Percentiles rank a stretch among this genome's conserved stretches.
These are phyloP conservation scores for Elaeagnus macrophylla DNA, from an alignment of 306 rosid genomes.

Conservation along the genomic window DNA sequence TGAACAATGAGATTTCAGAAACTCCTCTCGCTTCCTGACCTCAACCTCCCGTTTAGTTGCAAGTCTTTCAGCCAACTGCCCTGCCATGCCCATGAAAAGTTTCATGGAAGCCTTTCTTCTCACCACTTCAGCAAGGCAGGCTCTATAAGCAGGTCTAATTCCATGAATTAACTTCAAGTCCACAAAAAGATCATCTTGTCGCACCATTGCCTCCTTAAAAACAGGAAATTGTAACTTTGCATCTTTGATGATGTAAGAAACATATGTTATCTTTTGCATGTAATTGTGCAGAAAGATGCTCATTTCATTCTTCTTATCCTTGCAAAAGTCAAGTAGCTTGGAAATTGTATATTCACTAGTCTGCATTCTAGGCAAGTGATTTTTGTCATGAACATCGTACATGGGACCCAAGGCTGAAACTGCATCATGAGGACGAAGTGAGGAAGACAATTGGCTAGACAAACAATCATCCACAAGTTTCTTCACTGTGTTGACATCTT, in stretches of 20 bases:
- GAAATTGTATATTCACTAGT: conserved; percentile 68
- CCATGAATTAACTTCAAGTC: conserved; percentile 75
- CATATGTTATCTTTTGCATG: conserved; percentile 68
- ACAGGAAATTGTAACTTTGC: conserved; percentile 91
- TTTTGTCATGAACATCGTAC: conserved; percentile 92
- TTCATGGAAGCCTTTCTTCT: conserved; percentile 90
- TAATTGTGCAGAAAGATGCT: conserved; percentile 62
- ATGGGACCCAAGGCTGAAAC: conserved; percentile 99
- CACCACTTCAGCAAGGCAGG: conserved; percentile 92
- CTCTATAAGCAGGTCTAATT: conserved; percentile 82
- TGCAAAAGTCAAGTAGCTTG: conserved; percentile 62
- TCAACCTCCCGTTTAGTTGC: conserved; percentile 83
- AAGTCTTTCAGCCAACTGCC: conserved; percentile 89
- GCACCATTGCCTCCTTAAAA: conserved; percentile 89
- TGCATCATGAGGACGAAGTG: conserved; percentile 98
- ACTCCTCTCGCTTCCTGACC: conserved; percentile 65
- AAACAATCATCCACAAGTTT: conserved; percentile 87
- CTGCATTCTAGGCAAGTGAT: conserved; percentile 79
- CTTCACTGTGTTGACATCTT: conserved; percentile 90
- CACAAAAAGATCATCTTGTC: conserved; percentile 70
- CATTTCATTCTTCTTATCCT: conserved; percentile 82
- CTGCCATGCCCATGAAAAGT: conserved; percentile 99
- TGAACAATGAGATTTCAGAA: conserved; percentile 50
- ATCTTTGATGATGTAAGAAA: conserved; percentile 75
- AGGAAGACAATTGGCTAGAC: conserved; percentile 72